Conservation (phyloP, 495 filamentous ascomycete genomes). For the Penicillium riverlandense region DNA sequence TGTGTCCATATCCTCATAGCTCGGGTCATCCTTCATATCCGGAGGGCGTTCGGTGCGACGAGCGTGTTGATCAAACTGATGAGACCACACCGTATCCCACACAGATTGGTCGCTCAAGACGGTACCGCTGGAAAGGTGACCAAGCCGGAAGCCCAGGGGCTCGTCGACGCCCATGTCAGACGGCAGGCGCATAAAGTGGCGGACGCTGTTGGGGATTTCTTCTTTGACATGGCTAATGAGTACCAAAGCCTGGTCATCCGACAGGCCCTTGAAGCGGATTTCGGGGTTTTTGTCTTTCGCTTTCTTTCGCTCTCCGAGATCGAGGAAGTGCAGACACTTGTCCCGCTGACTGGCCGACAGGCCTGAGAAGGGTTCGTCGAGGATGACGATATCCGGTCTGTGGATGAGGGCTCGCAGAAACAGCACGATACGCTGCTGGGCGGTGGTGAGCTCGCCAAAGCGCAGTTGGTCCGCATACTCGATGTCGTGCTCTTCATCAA, state of each 20-base stretch:
- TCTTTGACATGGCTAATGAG: conserved; percentile 85
- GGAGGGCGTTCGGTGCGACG: neutral
- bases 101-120: conserved; percentile 10
- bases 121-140: conserved; percentile 14
- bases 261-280: conserved; percentile 31
- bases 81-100: conserved; percentile 27
- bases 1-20: too few species aligned
- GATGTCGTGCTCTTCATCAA: conserved; percentile 27
- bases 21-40: too few species aligned
- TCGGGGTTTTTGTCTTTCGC: neutral
- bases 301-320: conserved; percentile 40
- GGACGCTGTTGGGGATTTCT: conserved; percentile 74
- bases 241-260: conserved; percentile 66
- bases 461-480: conserved; percentile 61
- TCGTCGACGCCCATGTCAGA: conserved; percentile 38
- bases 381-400: conserved; percentile 76
- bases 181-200: conserved; percentile 76
- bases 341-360: conserved; percentile 78
- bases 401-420: conserved; percentile 78
- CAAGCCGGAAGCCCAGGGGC: conserved; percentile 29
- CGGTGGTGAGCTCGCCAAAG: conserved; percentile 71
- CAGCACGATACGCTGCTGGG: conserved; percentile 73
- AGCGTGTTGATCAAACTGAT: conserved; percentile 11
- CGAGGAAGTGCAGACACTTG: conserved; percentile 74
- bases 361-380: conserved; percentile 90